Evolutionary conservation across 768 basidiomycete genomes (phyloP).

Genomic region (Collybiopsis luxurians): DNA sequence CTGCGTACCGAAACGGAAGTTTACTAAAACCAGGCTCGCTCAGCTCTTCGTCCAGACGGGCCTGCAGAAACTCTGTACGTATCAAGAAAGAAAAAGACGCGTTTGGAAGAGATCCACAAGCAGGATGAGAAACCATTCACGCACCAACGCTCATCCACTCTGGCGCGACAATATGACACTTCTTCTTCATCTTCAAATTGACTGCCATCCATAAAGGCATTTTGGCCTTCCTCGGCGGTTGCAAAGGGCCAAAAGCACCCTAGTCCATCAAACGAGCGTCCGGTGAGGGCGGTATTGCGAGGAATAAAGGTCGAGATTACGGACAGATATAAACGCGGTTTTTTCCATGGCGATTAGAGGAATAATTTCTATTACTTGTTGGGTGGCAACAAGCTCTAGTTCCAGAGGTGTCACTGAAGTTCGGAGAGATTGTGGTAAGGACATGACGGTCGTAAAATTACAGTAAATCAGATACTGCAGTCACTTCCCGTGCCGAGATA

Average conservation of each 20-base stretch:
- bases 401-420: conserved; percentile 79
- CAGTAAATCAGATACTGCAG: too few relatives aligned
- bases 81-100: not conserved
- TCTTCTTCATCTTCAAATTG: conserved; percentile 91
- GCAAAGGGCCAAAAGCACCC: conserved; percentile 92
- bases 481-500: too few relatives aligned
- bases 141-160: conserved; percentile 85
- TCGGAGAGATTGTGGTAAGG: conserved; percentile 70
- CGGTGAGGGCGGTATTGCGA: not conserved
- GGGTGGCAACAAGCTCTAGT: conserved; percentile 84
- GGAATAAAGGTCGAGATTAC: conserved; percentile 5
- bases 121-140: conserved; percentile 20
- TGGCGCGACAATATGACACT: conserved; percentile 90
- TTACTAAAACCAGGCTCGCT: conserved; percentile 69
- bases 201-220: conserved; percentile 98
- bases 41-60: conserved; percentile 71
- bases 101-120: not conserved
- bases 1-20: conserved; percentile 85
- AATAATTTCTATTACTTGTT: conserved; percentile 81
- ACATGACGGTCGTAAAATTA: conserved; percentile 56
- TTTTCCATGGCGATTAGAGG: conserved; percentile 89
- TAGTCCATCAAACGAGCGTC: conserved; percentile 25
- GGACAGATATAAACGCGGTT: conserved; percentile 89
- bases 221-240: conserved; percentile 78
- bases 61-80: conserved; percentile 78